Percentiles rank a stretch among this genome's conserved stretches.
Conservation (phyloP, 768 basidiomycete genomes). For the Rhodotorula babjevae region DNA sequence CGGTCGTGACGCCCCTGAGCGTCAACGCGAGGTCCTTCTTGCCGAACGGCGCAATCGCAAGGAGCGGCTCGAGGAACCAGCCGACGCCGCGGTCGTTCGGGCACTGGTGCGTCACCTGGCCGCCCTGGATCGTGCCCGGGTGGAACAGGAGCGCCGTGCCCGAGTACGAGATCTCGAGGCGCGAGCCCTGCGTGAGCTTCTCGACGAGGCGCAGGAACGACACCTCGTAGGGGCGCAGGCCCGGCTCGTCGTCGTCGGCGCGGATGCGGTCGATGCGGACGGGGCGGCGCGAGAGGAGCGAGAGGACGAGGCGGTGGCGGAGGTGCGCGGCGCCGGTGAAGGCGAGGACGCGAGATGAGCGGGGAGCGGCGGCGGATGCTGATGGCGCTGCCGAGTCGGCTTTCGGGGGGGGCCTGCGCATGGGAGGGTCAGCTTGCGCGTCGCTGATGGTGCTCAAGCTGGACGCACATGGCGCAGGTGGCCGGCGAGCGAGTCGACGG, state of each 20-base stretch:
- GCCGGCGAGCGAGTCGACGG: no score
- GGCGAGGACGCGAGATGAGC: conserved; percentile 41
- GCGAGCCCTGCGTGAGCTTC: conserved; percentile 85
- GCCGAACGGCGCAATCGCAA: conserved; percentile 86
- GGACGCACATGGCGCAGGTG: background rate
- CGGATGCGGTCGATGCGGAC: conserved; percentile 83
- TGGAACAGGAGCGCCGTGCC: conserved; percentile 90
- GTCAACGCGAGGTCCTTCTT: conserved; percentile 80
- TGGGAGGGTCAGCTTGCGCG: background rate
- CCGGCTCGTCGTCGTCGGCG: conserved; percentile 87
- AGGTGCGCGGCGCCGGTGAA: conserved; percentile 70
- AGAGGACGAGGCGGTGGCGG: conserved; percentile 78
- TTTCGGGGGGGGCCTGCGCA: conserved; percentile 3
- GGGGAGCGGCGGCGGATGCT: background rate
- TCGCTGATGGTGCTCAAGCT: background rate
- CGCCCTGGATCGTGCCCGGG: conserved; percentile 86
- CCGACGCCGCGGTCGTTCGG: conserved; percentile 82
- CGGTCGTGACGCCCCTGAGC: conserved; percentile 83
- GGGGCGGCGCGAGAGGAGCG: conserved; percentile 77
- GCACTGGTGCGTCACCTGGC: conserved; percentile 75
- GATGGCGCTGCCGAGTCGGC: no score
- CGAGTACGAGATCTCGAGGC: conserved; percentile 93
- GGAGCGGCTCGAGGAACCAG: conserved; percentile 84
- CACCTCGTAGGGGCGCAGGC: conserved; percentile 89
- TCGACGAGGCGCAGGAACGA: conserved; percentile 81